Evolutionary conservation across 305 asterid genomes (phyloP), one percentile per base, ranked within the genome.

Genomic region (Rubia tinctorum): DNA sequence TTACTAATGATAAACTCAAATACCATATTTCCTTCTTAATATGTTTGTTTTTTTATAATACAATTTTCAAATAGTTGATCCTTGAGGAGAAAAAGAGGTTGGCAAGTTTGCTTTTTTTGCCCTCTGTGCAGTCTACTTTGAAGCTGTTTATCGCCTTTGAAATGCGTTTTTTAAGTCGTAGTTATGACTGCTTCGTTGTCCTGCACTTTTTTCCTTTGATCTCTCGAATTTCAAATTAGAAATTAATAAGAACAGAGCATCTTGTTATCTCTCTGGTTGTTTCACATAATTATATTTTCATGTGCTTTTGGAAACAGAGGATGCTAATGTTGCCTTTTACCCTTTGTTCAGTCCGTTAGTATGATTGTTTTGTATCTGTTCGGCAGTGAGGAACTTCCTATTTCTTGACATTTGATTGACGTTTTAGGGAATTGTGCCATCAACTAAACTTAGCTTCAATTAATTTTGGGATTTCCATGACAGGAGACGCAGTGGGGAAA

Each of bases 401-500:
- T 37, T 18, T 23, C 37, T 65, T 45, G 27, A 22, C 58, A 23
- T 42, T 40, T 53, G 37, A 66, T 40, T 74, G 1, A n/a, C 17
- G 40, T 53, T 74, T 23, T 66, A n/a, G 5, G 34, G 5, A n/a
- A 56, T 68, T 58, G 12, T 27, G 4, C 63, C 22, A 2, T 27
- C 37, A 3, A 8, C 59, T 55, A n/a, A 34, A 12, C 10, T 56
- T 59, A 13, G 25, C 45, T 14, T 39, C n/a, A 6, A 23, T 63
- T 34, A 10, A 76, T 44, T 47, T 66, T 40, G 9, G 42, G 39
- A n/a, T 77, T 64, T 68, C 62, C 23, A 71, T 53, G 14, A n/a
- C 82, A 91, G 97, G 85, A 86, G 30, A 72, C 96, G 0, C 96
- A 89, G 80, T 94, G 99, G 98, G 99, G 99, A 76, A 88, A 51